Evolutionary conservation across 1,284 basidiomycete species (phyloP).

Genomic region (Apiotrichum mycotoxinovorans): DNA sequence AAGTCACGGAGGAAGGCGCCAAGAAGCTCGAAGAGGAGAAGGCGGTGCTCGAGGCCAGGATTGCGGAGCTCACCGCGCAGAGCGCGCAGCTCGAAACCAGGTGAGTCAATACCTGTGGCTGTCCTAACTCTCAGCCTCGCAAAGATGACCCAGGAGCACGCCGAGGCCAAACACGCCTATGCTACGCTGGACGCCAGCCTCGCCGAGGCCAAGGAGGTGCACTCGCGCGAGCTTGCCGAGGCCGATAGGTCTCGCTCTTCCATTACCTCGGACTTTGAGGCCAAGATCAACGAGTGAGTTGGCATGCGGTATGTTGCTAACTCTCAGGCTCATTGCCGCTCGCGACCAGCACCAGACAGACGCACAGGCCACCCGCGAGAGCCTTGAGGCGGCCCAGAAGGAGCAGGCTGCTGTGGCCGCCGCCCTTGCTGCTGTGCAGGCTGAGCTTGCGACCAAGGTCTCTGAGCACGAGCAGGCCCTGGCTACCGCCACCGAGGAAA

Average conservation of each 20-base stretch:
- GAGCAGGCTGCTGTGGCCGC: conserved; percentile 9
- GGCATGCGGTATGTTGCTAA: background rate
- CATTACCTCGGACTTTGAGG: conserved; percentile 9
- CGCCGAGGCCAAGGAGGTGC: conserved; percentile 11
- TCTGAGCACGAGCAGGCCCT: conserved; percentile 14
- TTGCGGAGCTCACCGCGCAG: conserved; percentile 20
- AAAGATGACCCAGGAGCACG: conserved; percentile 11
- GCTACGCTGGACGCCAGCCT: conserved; percentile 11
- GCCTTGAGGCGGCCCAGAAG: conserved; percentile 6
- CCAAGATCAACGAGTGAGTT: conserved; percentile 17
- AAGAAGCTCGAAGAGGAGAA: conserved; percentile 21
- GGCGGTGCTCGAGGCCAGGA: conserved; percentile 20
- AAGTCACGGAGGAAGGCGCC: conserved; percentile 5
- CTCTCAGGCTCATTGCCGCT: conserved; percentile 11
- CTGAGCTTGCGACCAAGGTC: conserved; percentile 14
- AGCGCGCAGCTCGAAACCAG: conserved; percentile 25
- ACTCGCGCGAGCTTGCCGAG: conserved; percentile 8
- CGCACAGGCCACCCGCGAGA: conserved; percentile 7
- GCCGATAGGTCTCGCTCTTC: conserved; percentile 5
- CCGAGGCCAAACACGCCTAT: conserved; percentile 7
- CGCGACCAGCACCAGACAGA: conserved; percentile 21
- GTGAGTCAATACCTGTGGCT: conserved; percentile 18
- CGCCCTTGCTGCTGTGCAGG: conserved; percentile 11
- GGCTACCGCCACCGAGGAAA: conserved; percentile 7
- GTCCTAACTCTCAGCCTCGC: conserved; percentile 5